Conservation (phyloP, 345 rosid genomes). For the Lumnitzera racemosa region DNA sequence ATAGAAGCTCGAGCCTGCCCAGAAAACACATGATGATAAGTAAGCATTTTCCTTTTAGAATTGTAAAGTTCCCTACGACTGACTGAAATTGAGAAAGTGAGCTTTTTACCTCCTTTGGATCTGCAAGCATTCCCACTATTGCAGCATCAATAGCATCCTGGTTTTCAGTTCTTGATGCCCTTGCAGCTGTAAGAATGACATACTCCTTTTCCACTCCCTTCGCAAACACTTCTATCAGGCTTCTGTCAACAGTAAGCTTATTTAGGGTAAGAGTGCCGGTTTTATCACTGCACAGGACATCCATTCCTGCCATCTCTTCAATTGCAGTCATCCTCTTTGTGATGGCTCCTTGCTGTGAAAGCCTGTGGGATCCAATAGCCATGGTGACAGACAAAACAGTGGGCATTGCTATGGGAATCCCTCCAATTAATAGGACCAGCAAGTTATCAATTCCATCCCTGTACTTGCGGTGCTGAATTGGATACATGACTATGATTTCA, state of each 20-base stretch:
- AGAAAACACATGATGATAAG: neutral
- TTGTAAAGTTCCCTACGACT: too few species aligned
- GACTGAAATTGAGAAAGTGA: neutral
- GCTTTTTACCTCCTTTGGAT: conserved; percentile 72
- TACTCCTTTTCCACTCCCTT: conserved; percentile 70
- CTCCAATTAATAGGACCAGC: conserved; percentile 84
- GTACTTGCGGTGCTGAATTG: conserved; percentile 63
- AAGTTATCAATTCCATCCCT: conserved; percentile 82
- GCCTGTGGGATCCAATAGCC: conserved; percentile 92
- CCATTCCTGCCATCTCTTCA: conserved; percentile 97
- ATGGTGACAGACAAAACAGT: conserved; percentile 89
- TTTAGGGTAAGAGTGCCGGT: conserved; percentile 85
- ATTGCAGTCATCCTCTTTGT: conserved; percentile 97
- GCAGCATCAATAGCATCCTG: conserved; percentile 94
- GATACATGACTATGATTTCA: conserved; percentile 76
- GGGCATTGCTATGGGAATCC: conserved; percentile 95
- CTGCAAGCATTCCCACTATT: conserved; percentile 92
- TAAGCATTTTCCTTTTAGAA: too few species aligned
- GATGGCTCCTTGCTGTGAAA: conserved; percentile 79
- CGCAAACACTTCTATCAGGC: conserved; percentile 58
- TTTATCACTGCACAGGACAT: conserved; percentile 89
- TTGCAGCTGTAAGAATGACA: conserved; percentile 72
- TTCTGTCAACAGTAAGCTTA: conserved; percentile 72
- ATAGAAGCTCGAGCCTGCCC: conserved; percentile 72
- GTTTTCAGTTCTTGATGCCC: conserved; percentile 84